Evolutionary conservation across 2,329 filamentous ascomycete species (phyloP).

Genomic region (Talaromyces sp.): DNA sequence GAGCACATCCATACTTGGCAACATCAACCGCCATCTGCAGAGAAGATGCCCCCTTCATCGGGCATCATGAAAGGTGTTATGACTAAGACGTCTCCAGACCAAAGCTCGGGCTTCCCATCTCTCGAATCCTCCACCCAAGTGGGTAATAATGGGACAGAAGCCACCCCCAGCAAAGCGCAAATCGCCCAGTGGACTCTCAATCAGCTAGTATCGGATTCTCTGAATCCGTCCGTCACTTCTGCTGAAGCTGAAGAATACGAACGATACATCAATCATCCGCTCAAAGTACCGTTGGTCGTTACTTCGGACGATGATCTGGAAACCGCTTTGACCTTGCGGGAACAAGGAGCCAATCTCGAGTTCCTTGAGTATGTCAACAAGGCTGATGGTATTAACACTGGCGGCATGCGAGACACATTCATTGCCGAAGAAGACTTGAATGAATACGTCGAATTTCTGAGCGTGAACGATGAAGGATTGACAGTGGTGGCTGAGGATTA

Average conservation of each 20-base stretch:
- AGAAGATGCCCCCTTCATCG: conserved; percentile 32
- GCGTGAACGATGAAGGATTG: conserved; percentile 74
- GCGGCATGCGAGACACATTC: conserved; percentile 28
- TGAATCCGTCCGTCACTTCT: conserved; percentile 75
- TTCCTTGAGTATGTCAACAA: conserved; percentile 78
- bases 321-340: conserved; percentile 33
- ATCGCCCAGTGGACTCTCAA: conserved; percentile 80
- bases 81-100: conserved; percentile 21
- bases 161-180: conserved; percentile 72
- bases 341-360: conserved; percentile 53
- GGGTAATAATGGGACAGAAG: conserved; percentile 40
- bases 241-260: conserved; percentile 82
- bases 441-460: conserved; percentile 73
- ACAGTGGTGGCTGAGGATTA: conserved; percentile 84
- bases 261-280: conserved; percentile 82
- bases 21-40: conserved; percentile 32
- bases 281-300: conserved; percentile 70
- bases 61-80: conserved; percentile 57
- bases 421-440: conserved; percentile 62
- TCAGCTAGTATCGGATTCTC: conserved; percentile 77
- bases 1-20: conserved; percentile 28
- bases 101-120: conserved; percentile 20
- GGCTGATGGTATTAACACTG: conserved; percentile 57
- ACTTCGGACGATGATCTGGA: conserved; percentile 41
- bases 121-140: conserved; percentile 38